Base-by-base conservation (phyloP, 345 rosid genomes). In the Luvunga scandens region DNA sequence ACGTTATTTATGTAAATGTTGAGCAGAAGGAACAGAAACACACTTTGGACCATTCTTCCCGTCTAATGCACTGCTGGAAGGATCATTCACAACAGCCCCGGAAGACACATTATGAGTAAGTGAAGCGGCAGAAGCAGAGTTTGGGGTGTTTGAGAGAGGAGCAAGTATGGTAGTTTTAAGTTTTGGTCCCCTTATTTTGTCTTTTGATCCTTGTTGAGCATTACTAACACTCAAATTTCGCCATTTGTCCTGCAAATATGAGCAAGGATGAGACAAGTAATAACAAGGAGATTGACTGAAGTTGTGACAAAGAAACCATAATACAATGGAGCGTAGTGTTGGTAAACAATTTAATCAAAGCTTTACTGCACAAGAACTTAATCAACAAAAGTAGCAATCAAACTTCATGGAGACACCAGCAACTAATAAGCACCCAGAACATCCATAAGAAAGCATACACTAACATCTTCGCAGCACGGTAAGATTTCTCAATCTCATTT, bases 181-280 rank as follows among this genome's bases (percentile, higher is more conserved):
- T 82, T 89, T 88, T 53, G 83, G 83, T 42, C 84, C 70, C 79
- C 90, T 84, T 62, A 80, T 72, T 85, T 86, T 92, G 66, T 91
- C 93, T 72, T 80, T 88, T 36, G 92, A 86, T 78, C 90, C 88
- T 85, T 82, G 89, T 73, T 84, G 85, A 66, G 88, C 73, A 64
- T 84, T 78, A 36, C 91, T 87, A 78, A 88, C 97, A 75, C 87
- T 86, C 84, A 94, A 68, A 76, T 94, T 92, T 61, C 97, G 88
- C 97, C 97, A 94, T 78, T 94, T 94, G 73, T 92, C 98, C 98
- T 94, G 88, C 28, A 14, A 64, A 71, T 33, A 45, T 55, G 75
- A 56, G 75, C 57, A 57, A 70, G 78, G 74, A 16, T 74, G 25
- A 24, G 69, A 71, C 42, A 81, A 64, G n/a, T 36, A 72, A 63